Conservation (phyloP, 2,329 filamentous ascomycete species). For the Botrytis galanthina region DNA sequence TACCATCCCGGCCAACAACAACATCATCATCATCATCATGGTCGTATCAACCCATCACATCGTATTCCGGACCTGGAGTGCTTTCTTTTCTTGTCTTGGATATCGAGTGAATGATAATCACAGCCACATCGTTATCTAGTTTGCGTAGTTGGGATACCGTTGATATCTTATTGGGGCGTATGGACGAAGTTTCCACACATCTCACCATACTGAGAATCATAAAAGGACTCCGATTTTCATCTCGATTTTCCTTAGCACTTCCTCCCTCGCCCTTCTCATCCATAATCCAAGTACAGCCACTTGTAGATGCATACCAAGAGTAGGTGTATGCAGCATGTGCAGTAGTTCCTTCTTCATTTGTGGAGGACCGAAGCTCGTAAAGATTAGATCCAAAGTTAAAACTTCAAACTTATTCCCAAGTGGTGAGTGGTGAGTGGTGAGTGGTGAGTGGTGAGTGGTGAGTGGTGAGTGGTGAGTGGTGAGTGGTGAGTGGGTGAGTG, state of each 20-base stretch:
- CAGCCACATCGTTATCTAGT: not conserved
- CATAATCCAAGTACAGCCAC: not conserved
- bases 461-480: constrained; percentile 4
- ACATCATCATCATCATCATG: not conserved
- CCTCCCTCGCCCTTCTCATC: not conserved
- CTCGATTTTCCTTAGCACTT: not conserved
- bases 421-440: not conserved
- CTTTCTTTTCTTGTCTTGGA: not conserved
- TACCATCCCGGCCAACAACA: not conserved
- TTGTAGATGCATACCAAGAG: not conserved
- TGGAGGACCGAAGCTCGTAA: not conserved
- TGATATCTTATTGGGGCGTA: not conserved
- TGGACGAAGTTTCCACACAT: not conserved
- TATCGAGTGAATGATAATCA: not conserved
- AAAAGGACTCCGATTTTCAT: not conserved
- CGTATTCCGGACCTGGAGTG: not conserved
- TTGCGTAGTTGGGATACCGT: too few species aligned
- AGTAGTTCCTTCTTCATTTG: constrained; percentile 5
- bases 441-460: not conserved
- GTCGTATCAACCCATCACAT: not conserved
- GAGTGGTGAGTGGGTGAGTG: not conserved
- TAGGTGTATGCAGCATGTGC: not conserved
- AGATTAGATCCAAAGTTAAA: constrained; percentile 1
- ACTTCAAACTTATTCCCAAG: not conserved
- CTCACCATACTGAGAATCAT: not conserved